Evolutionary conservation across 805 yeast genomes (phyloP).

Genomic region (Groenewaldozyma salmanticensis): DNA sequence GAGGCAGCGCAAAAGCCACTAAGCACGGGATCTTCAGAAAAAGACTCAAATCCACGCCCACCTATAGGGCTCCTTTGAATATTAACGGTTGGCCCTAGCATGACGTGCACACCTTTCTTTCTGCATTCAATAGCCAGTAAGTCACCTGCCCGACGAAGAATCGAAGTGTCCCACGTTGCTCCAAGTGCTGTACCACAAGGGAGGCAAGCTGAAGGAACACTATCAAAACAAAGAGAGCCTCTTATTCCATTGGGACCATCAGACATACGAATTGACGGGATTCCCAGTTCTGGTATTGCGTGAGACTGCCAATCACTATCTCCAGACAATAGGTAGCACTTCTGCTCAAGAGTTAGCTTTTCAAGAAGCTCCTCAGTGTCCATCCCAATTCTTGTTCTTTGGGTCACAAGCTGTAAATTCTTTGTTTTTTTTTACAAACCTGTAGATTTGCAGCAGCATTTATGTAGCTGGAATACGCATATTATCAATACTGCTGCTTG

Average conservation of each 20-base stretch:
- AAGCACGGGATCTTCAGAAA: conserved; percentile 49
- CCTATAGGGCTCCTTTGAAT: conserved; percentile 50
- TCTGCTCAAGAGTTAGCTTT: conserved; percentile 22
- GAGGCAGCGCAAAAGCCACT: conserved; percentile 39
- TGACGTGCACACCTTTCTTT: conserved; percentile 41
- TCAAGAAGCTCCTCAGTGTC: conserved; percentile 7
- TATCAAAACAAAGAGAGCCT: conserved; percentile 45
- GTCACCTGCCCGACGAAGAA: conserved; percentile 38
- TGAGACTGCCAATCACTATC: conserved; percentile 43
- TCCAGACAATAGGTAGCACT: conserved; percentile 26
- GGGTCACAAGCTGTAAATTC: neutral
- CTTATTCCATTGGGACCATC: conserved; percentile 62
- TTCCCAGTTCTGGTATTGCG: conserved; percentile 30
- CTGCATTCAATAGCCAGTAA: conserved; percentile 47
- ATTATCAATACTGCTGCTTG: neutral
- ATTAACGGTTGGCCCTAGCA: conserved; percentile 42
- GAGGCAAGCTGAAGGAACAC: conserved; percentile 46
- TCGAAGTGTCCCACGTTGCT: conserved; percentile 43
- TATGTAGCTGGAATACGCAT: neutral
- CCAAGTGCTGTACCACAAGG: conserved; percentile 55
- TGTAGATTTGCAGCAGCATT: no score
- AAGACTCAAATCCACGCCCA: conserved; percentile 54
- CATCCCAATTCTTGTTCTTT: neutral
- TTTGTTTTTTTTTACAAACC: no score
- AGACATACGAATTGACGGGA: conserved; percentile 39